Percentiles rank a stretch among this genome's conserved stretches.
Conservation (phyloP, 495 filamentous ascomycete genomes). For the Aspergillus coremiiformis region DNA sequence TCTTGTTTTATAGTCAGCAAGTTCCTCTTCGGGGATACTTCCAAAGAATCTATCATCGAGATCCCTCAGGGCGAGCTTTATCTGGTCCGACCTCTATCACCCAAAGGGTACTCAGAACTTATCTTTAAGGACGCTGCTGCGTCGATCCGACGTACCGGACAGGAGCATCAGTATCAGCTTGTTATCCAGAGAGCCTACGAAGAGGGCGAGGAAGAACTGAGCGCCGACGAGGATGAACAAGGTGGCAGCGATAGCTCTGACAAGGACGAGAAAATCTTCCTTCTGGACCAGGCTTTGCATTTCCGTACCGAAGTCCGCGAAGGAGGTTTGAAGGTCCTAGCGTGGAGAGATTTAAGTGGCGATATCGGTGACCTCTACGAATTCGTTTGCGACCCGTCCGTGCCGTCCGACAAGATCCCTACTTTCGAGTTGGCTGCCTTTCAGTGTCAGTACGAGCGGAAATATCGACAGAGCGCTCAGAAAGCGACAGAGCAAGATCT, state of each 20-base stretch:
- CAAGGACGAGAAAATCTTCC: constrained; percentile 93
- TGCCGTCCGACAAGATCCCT: constrained; percentile 60
- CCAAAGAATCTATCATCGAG: constrained; percentile 90
- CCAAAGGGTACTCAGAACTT: constrained; percentile 95
- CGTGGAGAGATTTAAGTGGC: constrained; percentile 91
- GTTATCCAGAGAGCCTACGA: constrained; percentile 94
- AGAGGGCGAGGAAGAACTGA: constrained; percentile 89
- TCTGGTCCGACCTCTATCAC: constrained; percentile 87
- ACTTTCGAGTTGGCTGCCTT: constrained; percentile 77
- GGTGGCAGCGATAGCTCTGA: constrained; percentile 60
- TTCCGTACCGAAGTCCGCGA: constrained; percentile 77
- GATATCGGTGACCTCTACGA: constrained; percentile 92
- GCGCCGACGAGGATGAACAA: constrained; percentile 79
- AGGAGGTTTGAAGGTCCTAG: constrained; percentile 71
- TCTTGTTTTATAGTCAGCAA: constrained; percentile 64
- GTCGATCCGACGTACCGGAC: constrained; percentile 82
- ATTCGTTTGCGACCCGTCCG: constrained; percentile 80
- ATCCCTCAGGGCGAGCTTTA: constrained; percentile 94
- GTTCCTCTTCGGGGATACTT: constrained; percentile 83
- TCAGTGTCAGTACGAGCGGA: constrained; percentile 96
- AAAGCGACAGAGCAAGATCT: constrained; percentile 78
- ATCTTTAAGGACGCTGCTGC: constrained; percentile 97
- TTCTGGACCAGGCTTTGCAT: constrained; percentile 84
- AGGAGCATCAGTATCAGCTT: constrained; percentile 94
- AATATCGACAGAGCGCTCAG: constrained; percentile 69